phyloP scores from a whole-genome alignment of 1,284 basidiomycete genomes.

The Macrocystidia cucumis region DNA sequence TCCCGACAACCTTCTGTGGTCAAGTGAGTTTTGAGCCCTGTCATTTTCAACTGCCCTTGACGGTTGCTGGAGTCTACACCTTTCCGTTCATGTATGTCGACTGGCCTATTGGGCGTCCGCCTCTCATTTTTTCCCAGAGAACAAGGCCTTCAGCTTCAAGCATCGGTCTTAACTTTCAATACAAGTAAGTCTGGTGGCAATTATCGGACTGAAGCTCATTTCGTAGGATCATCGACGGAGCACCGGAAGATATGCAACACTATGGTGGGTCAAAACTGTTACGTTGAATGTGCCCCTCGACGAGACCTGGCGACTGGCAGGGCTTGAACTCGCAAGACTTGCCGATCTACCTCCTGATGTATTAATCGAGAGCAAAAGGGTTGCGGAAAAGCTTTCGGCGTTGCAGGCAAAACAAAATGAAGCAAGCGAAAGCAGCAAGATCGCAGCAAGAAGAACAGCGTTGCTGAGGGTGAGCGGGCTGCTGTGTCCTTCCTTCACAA shows the following conservation, averaged over 20 bases:
- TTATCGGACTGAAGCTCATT: neutral
- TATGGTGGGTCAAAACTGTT: conserved; percentile 42
- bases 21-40: conserved; percentile 43
- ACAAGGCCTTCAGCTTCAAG: conserved; percentile 42
- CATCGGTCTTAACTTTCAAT: conserved; percentile 70
- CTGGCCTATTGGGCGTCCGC: neutral
- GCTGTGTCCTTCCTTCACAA: conserved; percentile 3
- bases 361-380: conserved; percentile 49
- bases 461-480: conserved; percentile 57
- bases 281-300: conserved; percentile 2
- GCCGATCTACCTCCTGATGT: conserved; percentile 75
- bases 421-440: conserved; percentile 51
- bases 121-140: conserved; percentile 28
- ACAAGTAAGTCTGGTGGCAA: conserved; percentile 46
- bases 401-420: conserved; percentile 52
- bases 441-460: conserved; percentile 56
- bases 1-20: conserved; percentile 65
- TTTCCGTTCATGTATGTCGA: conserved; percentile 64
- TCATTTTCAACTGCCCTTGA: conserved; percentile 14
- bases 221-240: conserved; percentile 60
- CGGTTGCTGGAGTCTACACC: conserved; percentile 53
- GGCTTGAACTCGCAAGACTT: conserved; percentile 77
- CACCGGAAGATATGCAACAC: conserved; percentile 47
- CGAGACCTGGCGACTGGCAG: conserved; percentile 27
- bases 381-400: conserved; percentile 53